phyloP scores from a whole-genome alignment of 1,284 basidiomycete genomes.

The Gymnopus androsaceus region DNA sequence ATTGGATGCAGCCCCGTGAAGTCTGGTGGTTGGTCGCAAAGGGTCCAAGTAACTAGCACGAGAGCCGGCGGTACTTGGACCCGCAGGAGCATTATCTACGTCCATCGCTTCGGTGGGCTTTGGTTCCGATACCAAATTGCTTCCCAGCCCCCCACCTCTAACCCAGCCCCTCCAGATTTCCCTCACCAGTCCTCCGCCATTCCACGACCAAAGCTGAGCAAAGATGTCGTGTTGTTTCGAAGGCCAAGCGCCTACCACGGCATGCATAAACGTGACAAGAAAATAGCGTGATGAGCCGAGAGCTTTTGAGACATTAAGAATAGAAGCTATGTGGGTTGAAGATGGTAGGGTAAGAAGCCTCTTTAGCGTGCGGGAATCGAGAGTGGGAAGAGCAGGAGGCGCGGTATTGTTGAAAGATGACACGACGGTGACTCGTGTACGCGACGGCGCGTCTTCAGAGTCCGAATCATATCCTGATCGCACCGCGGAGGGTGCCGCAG shows the following conservation, averaged over 20 bases:
- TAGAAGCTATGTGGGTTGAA: conserved; percentile 49
- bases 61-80: neutral
- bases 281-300: conserved; percentile 40
- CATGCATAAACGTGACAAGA: conserved; percentile 54
- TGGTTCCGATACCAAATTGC: conserved; percentile 1
- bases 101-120: neutral
- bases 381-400: conserved; percentile 33
- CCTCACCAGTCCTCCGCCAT: conserved; percentile 14
- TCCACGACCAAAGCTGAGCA: conserved; percentile 8
- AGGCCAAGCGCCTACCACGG: conserved; percentile 61
- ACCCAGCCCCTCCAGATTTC: conserved; percentile 17
- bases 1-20: conserved; percentile 35
- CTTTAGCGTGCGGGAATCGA: conserved; percentile 60
- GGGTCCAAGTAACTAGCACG: conserved; percentile 10
- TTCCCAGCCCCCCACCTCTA: conserved; percentile 13
- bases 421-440: conserved; percentile 38
- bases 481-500: conserved; percentile 23
- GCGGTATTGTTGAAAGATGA: conserved; percentile 34
- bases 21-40: neutral
- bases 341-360: conserved; percentile 54
- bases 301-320: conserved; percentile 44
- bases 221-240: conserved; percentile 21
- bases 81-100: conserved; percentile 4
- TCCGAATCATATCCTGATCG: conserved; percentile 38
- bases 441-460: conserved; percentile 25